phyloP scores from a whole-genome alignment of 208 protist genomes.

The Trypanosomatidae sp. region DNA sequence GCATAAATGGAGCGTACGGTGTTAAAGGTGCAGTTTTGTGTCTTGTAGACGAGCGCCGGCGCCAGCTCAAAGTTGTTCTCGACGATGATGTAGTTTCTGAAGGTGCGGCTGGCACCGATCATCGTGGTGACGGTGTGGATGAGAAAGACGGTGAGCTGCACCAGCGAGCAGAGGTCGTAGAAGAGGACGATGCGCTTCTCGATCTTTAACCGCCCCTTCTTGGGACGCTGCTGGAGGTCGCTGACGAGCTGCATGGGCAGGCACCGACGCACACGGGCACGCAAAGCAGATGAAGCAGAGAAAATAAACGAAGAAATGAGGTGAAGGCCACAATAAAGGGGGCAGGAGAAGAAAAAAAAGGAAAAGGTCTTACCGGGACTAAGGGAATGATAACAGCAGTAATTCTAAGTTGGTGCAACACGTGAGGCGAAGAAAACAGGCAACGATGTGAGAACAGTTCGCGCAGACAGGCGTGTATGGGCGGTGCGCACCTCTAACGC shows the following conservation, averaged over 20 bases:
- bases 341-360: too few relatives aligned
- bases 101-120: constrained; percentile 48
- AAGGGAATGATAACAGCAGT: too few relatives aligned
- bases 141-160: constrained; percentile 54
- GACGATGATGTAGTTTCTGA: constrained; percentile 42
- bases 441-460: too few relatives aligned
- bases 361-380: too few relatives aligned
- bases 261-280: too few relatives aligned
- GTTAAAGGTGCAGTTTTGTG: constrained; percentile 37
- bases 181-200: constrained; percentile 65
- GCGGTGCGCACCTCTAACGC: too few relatives aligned
- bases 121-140: constrained; percentile 51
- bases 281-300: too few relatives aligned
- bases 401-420: too few relatives aligned
- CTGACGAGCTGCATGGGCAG: constrained; percentile 77
- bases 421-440: too few relatives aligned
- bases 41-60: constrained; percentile 46
- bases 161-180: constrained; percentile 50
- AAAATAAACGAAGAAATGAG: too few relatives aligned
- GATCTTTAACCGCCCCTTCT: constrained; percentile 57
- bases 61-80: constrained; percentile 38
- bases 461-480: too few relatives aligned
- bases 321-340: too few relatives aligned
- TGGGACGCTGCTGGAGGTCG: constrained; percentile 63
- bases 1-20: constrained; percentile 50